Base-by-base conservation (phyloP, 139 green algal genomes). In the Pedinophyceae sp. region DNA sequence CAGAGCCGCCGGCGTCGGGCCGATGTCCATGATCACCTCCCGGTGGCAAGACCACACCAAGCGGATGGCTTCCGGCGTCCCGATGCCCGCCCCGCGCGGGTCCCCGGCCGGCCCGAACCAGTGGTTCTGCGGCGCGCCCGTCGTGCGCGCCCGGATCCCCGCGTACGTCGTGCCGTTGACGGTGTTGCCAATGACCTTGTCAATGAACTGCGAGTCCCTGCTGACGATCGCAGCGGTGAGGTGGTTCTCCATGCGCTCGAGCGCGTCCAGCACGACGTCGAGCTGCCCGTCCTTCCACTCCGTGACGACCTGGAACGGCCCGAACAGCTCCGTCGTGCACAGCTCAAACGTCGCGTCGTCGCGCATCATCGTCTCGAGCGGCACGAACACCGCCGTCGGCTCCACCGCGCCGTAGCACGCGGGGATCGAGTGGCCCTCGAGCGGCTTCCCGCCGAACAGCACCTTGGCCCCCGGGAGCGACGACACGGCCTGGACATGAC, bases 161-260 rank as follows among this genome's bases (percentile, higher is more conserved):
- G 62, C 76, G 61, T 97, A 97, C 0, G 89, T 97, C 6, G 89
- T 97, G 22, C 89, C 89, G 61, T 97, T 97, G n/a, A 97, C 87
- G 2, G 85, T 97, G 69, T 83, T 73, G 2, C 53, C 84, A 15
- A 97, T 73, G 28, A 97, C 75, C 28, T 80, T 64, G 55, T 85
- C 58, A 27, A 65, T 28, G 66, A 84, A 85, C 25, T 53, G 25
- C 13, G 70, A 17, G 69, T 87, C 72, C 57, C 79, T 86, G 30
- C 74, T 83, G 15, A 89, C 80, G 2, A 89, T 59, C 10, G 87
- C 87, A 7, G 88, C 88, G 0, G 89, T 96, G 18, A 97, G 71
- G 74, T 97, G 89, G 16, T 82, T 65, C 17, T 80, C 64, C 84
- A 97, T 93, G 52, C 71, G 58, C 73, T 97, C 89, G 19, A 68